Percentiles rank a stretch among this genome's conserved stretches.
Conservation (phyloP, 176 grass and related monocot species). For the Zoysia japonica region DNA sequence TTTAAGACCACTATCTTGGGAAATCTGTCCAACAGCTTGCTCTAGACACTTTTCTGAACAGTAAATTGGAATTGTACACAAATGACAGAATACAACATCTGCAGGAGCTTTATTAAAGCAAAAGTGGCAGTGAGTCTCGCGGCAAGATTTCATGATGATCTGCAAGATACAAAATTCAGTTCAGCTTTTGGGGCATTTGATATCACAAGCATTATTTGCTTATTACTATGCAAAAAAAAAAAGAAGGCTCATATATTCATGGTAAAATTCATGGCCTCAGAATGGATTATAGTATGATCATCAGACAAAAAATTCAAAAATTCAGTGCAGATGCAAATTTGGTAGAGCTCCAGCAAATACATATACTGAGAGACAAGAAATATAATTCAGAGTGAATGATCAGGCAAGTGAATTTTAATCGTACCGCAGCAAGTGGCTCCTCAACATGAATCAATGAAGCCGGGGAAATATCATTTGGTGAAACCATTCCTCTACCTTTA, state of each 20-base stretch:
- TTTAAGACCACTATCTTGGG: constrained; percentile 22
- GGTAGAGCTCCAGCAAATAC: background rate
- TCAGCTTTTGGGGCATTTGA: background rate
- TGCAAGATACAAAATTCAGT: constrained; percentile 57
- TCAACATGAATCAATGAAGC: constrained; percentile 79
- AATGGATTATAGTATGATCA: constrained; percentile 11
- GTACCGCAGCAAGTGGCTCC: constrained; percentile 84
- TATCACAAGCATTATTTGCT: constrained; percentile 13
- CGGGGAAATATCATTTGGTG: constrained; percentile 61
- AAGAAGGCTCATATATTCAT: constrained; percentile 14
- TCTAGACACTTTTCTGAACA: constrained; percentile 75
- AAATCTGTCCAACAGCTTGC: constrained; percentile 51
- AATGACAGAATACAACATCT: constrained; percentile 68
- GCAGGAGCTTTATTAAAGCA: constrained; percentile 75
- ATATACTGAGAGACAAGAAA: constrained; percentile 28
- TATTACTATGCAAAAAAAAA: background rate
- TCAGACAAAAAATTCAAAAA: constrained; percentile 9
- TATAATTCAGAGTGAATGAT: constrained; percentile 1
- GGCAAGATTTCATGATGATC: constrained; percentile 74
- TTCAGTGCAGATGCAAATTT: constrained; percentile 15
- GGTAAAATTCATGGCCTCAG: constrained; percentile 6
- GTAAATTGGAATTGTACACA: constrained; percentile 86
- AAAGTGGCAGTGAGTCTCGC: constrained; percentile 79
- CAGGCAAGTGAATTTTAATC: constrained; percentile 11
- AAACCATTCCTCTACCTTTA: constrained; percentile 86